These are phyloP conservation scores for Oemleria cerasiformis DNA, from an alignment of 306 rosid genomes.

Conservation along the genomic window DNA sequence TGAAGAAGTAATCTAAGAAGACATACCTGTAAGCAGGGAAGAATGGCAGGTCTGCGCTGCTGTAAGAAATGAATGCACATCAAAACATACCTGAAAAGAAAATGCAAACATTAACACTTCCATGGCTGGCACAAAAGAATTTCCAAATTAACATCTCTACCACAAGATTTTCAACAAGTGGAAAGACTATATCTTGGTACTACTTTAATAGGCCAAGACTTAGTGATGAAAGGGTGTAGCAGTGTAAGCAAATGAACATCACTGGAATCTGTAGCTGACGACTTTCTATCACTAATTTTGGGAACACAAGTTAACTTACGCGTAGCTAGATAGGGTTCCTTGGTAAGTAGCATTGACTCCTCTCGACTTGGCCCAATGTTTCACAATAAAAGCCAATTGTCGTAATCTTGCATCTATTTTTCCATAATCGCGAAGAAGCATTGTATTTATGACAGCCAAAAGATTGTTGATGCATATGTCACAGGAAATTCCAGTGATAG, in stretches of 20 bases:
- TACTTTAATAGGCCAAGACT: background rate
- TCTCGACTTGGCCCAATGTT: conserved; percentile 98
- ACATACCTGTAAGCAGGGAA: conserved; percentile 95
- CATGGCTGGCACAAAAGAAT: background rate
- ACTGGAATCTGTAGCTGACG: background rate
- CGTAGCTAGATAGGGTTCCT: conserved; percentile 97
- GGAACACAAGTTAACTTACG: conserved; percentile 55
- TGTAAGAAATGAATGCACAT: conserved; percentile 97
- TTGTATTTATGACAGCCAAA: conserved; percentile 91
- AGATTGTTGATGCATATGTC: conserved; percentile 96
- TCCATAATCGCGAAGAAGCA: conserved; percentile 86
- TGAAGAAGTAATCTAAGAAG: background rate
- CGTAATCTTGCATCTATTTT: conserved; percentile 66
- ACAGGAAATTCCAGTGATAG: conserved; percentile 82
- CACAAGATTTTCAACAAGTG: background rate
- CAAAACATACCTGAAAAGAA: conserved; percentile 84
- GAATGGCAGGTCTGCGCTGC: conserved; percentile 78
- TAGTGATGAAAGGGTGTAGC: background rate
- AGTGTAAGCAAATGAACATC: background rate
- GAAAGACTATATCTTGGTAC: background rate
- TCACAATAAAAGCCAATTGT: conserved; percentile 82
- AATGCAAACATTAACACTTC: conserved; percentile 21
- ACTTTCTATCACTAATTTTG: background rate
- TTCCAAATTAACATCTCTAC: background rate
- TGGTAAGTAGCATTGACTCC: conserved; percentile 97